A percentile compares a stretch with the other conserved stretches of the same genome.
Conservation (phyloP, 306 rosid genomes). For the Acacia crassicarpa region DNA sequence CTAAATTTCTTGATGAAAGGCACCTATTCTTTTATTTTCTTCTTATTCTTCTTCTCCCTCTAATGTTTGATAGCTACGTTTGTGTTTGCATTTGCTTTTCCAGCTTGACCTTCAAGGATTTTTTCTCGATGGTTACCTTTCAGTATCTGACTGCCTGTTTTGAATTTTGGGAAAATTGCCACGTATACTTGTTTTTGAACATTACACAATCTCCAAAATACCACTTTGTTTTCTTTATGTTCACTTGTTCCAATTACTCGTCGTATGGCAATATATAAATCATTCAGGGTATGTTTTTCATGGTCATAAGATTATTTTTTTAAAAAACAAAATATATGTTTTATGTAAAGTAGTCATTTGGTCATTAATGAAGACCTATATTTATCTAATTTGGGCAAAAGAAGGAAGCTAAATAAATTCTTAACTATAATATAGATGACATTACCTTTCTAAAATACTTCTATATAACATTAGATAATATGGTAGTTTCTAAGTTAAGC, state of each 20-base stretch:
- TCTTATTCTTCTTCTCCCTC: constrained; percentile 21
- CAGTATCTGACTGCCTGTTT: neutral
- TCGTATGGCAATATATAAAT: neutral
- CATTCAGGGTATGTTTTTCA: neutral
- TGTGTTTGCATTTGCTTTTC: constrained; percentile 10
- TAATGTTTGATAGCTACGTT: constrained; percentile 25
- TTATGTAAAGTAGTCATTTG: too few species aligned
- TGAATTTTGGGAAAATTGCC: neutral
- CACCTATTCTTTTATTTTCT: constrained; percentile 14
- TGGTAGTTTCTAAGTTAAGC: too few species aligned
- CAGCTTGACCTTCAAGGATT: constrained; percentile 24
- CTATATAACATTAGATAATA: too few species aligned
- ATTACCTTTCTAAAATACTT: too few species aligned
- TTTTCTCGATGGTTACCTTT: neutral
- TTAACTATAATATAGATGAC: too few species aligned
- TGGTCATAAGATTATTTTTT: too few species aligned
- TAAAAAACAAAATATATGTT: too few species aligned
- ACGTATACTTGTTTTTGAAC: neutral
- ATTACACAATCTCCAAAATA: neutral
- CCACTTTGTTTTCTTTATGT: neutral
- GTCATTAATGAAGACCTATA: too few species aligned
- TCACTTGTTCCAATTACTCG: neutral
- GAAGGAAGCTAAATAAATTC: too few species aligned
- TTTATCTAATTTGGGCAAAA: too few species aligned
- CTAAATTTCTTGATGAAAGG: constrained; percentile 33